These are phyloP conservation scores for Pyrus pyrifolia DNA, from an alignment of 306 rosid genomes.

Conservation along the genomic window DNA sequence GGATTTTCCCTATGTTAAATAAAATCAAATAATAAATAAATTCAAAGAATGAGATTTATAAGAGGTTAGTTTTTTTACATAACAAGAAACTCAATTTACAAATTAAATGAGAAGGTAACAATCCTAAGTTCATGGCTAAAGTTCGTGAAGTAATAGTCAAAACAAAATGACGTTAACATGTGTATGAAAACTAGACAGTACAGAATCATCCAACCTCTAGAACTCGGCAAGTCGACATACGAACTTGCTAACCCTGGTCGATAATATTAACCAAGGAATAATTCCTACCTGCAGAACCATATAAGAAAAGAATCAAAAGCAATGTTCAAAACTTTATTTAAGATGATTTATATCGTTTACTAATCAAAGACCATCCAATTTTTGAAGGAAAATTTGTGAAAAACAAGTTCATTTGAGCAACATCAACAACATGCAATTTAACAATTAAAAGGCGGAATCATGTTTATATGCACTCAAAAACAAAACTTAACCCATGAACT, in stretches of 20 bases:
- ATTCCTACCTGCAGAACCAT: conserved; percentile 69
- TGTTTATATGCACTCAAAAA: no score
- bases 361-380: no score
- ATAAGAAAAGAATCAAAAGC: not conserved
- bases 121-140: not conserved
- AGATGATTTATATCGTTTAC: no score
- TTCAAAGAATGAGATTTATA: no score
- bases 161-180: not conserved
- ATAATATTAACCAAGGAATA: conserved; percentile 74
- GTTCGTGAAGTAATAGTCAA: not conserved
- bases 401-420: no score
- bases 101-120: not conserved
- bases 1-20: not conserved
- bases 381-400: no score
- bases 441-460: no score
- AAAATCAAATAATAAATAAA: no score
- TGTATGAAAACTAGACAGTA: not conserved
- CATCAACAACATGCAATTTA: no score
- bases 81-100: not conserved
- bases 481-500: no score
- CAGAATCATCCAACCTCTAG: not conserved
- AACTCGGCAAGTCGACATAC: conserved; percentile 36
- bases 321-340: no score
- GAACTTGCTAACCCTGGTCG: conserved; percentile 64
- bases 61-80: no score